These are phyloP conservation scores for Bidens hawaiensis DNA, from an alignment of 140 eudicot species.

Conservation along the genomic window DNA sequence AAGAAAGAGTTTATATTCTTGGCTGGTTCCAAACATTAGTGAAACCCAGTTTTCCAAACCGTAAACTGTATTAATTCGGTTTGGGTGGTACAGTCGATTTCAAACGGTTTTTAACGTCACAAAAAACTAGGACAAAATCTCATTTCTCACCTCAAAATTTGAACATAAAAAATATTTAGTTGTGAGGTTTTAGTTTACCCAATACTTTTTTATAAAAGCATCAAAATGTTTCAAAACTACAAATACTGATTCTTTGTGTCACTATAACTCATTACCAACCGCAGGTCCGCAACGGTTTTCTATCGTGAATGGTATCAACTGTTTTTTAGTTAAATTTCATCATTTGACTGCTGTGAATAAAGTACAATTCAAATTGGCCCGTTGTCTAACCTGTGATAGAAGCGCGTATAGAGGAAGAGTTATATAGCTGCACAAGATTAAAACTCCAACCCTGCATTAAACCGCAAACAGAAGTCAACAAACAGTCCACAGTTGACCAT, in stretches of 20 bases:
- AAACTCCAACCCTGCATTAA: conserved; percentile 46
- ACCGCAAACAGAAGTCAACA: conserved; percentile 7
- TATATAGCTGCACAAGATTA: conserved; percentile 81
- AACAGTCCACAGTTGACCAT: conserved; percentile 28
- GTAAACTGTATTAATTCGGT: too few relatives aligned
- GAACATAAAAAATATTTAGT: too few relatives aligned
- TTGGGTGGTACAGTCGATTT: too few relatives aligned
- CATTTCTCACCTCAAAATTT: not conserved
- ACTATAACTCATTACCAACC: not conserved
- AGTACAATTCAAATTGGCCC: too few relatives aligned
- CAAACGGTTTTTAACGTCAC: too few relatives aligned
- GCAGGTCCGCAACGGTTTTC: not conserved
- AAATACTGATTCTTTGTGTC: not conserved
- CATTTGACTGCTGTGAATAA: too few relatives aligned
- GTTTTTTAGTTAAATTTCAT: not conserved
- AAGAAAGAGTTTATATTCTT: not conserved
- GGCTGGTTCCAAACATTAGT: too few relatives aligned
- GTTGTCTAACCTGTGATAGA: conserved; percentile 61
- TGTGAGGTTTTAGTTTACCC: not conserved
- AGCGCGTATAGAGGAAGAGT: conserved; percentile 94
- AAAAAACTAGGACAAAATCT: too few relatives aligned
- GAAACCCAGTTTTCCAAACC: too few relatives aligned
- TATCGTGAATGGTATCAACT: not conserved
- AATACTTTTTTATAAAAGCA: not conserved
- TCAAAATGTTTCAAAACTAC: not conserved